Evolutionary conservation across 805 yeast genomes (phyloP), one percentile per base, ranked within the genome.

Genomic region (Candida sithepensis): DNA sequence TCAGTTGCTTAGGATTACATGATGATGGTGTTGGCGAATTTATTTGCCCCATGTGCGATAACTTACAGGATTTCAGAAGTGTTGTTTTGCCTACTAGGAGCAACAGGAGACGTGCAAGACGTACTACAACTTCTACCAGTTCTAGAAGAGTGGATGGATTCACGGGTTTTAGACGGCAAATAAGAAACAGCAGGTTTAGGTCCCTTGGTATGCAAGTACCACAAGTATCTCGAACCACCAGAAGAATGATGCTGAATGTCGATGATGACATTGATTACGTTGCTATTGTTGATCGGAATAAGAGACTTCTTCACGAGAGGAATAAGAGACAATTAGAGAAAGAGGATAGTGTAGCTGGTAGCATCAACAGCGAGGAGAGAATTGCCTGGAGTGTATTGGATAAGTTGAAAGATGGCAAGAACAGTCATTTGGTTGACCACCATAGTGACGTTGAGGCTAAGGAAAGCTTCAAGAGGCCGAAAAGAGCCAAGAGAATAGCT

Each of bases 21-120:
- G 61, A 53, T 36, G 41, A 57, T 21, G 60, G 52, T 36, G 39
- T 49, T 26, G 50, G 50, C 44, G 57, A 48, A 8, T 66, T 60
- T 52, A 57, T 57, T 36, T 68, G 72, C 50, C 72, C 72, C 1
- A 60, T 67, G 61, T 68, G 72, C 48, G 71, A 67, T 34, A 54
- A 60, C 13, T 39, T 51, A 26, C 69, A 67, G 51, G 59, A 55
- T 22, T 43, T 53, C 21, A 60, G 55, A 37, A 50, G 59, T 5
- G 50, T 60, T 2, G 44, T 56, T 3, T 47, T 54, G 9, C 41
- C 49, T 30, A 26, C 24, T 9, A 39, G 49, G 16, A 32, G 43
- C n/a, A 39, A 46, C 6, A 46, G 50, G 24, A 44, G 50, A 41
- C 41, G 47, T 23, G n/a, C 40, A 24, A 37, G 32, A 34, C 12